phyloP scores from a whole-genome alignment of 768 basidiomycete species.

The Trametes elegans region DNA sequence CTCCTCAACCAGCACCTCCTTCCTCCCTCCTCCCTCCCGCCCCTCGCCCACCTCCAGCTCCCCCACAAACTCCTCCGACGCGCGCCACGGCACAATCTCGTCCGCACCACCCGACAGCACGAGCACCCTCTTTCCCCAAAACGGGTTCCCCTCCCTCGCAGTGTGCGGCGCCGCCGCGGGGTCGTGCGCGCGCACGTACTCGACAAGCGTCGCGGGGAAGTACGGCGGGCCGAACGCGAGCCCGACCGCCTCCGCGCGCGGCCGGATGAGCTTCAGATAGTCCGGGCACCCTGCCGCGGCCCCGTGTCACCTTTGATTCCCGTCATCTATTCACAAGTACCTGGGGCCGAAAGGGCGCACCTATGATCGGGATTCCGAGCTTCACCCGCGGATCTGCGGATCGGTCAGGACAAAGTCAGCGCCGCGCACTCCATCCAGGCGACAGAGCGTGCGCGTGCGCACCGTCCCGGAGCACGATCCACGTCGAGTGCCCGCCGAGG shows the following conservation, averaged over 20 bases:
- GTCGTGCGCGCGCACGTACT: conserved; percentile 43
- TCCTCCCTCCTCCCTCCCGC: conserved; percentile 46
- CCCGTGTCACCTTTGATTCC: conserved; percentile 26
- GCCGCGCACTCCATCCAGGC: background rate
- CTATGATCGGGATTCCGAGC: conserved; percentile 42
- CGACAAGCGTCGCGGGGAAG: conserved; percentile 54
- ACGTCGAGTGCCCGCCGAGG: conserved; percentile 82
- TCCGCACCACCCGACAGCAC: conserved; percentile 68
- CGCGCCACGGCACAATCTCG: conserved; percentile 64
- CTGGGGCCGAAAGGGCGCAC: background rate
- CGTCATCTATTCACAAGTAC: background rate
- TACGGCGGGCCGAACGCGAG: conserved; percentile 48
- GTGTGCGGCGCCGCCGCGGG: conserved; percentile 43
- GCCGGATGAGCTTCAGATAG: conserved; percentile 51
- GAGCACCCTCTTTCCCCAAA: conserved; percentile 68
- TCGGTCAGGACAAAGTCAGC: background rate
- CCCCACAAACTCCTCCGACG: conserved; percentile 54
- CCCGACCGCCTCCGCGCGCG: conserved; percentile 45
- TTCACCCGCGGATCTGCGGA: conserved; percentile 39
- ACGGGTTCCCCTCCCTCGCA: conserved; percentile 48
- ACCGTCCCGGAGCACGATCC: conserved; percentile 60
- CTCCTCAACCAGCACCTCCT: conserved; percentile 51
- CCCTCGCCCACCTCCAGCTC: conserved; percentile 48
- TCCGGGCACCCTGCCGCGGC: conserved; percentile 71
- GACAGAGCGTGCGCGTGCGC: background rate